Percentiles rank a stretch among this genome's conserved stretches.
Conservation (phyloP, 129 eudicot genomes). For the Helianthus annuus region HanXRQr2.0-SUNRISE NC_035448.2:52945349-52945848, state of each 20-base stretch:
- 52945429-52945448: conserved; percentile 89
- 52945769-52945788: not conserved
- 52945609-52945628: not conserved
- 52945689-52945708: not conserved
- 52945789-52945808: not conserved
- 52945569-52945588: not conserved
- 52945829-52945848: conserved; percentile 7
- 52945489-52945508: conserved; percentile 85
- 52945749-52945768: not conserved
- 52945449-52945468: conserved; percentile 83
- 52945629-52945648: not conserved
- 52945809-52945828: not conserved
- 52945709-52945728: not conserved
- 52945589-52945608: not conserved
- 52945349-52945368: not conserved
- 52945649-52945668: not conserved
- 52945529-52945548: not conserved
- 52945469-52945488: conserved; percentile 81
- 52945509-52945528: not conserved
- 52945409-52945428: conserved; percentile 71
- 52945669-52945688: not conserved
- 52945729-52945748: not conserved
- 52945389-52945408: conserved; percentile 10
- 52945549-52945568: not conserved
- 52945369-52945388: conserved; percentile 8